A percentile compares a stretch with the other conserved stretches of the same genome.
Conservation (phyloP, 768 basidiomycete genomes). For the Dentipellis fragilis region DNA sequence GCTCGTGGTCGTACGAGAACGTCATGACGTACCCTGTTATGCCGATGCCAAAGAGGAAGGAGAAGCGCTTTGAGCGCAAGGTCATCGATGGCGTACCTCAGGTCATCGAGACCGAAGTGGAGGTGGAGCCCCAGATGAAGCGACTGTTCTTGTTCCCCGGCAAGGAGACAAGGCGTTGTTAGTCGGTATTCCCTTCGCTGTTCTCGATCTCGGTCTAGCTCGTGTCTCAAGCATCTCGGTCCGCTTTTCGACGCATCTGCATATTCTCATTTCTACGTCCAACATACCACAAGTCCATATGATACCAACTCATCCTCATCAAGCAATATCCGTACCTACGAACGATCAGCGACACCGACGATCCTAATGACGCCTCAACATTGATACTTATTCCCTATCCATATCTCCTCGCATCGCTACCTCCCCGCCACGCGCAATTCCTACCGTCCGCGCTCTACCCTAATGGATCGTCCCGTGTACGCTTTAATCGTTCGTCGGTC, state of each 20-base stretch:
- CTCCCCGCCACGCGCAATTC: not conserved
- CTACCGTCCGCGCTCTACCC: not conserved
- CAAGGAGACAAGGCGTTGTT: conserved; percentile 18
- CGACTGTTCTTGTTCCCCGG: conserved; percentile 62
- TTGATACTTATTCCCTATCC: not conserved
- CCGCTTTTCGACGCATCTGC: not conserved
- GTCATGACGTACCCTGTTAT: conserved; percentile 55
- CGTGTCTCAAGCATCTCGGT: not conserved
- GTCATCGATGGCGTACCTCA: conserved; percentile 40
- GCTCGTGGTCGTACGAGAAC: conserved; percentile 73
- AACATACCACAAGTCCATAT: not conserved
- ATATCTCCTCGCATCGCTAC: not conserved
- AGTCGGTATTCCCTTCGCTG: not conserved
- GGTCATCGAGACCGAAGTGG: conserved; percentile 44
- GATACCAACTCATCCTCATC: not conserved
- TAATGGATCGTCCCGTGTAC: not conserved
- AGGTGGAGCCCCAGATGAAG: conserved; percentile 45
- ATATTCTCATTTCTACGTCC: not conserved
- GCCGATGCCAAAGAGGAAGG: conserved; percentile 36
- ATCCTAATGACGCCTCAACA: not conserved
- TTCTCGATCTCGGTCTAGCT: not conserved
- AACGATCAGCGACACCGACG: not conserved
- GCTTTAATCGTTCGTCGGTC: not conserved
- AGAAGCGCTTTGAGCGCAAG: conserved; percentile 37
- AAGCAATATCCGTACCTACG: not conserved